Conservation (phyloP, 441 rosid genomes). For the Geranium incanum region DNA sequence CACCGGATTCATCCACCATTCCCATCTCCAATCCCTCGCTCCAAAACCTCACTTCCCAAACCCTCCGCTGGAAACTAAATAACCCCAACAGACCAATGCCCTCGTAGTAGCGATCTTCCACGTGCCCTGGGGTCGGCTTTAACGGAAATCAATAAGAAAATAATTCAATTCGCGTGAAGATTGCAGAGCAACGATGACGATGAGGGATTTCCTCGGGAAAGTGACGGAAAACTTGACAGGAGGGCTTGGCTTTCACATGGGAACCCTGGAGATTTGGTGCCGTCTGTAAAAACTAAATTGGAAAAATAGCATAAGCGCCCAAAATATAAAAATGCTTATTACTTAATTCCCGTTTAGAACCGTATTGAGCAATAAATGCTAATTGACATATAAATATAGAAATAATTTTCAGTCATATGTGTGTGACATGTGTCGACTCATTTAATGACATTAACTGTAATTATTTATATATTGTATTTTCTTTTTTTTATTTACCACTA, state of each 20-base stretch:
- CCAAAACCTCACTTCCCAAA: constrained; percentile 16
- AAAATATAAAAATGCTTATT: too few species aligned
- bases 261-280: constrained; percentile 6
- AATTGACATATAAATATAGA: too few species aligned
- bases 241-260: constrained; percentile 8
- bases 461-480: too few species aligned
- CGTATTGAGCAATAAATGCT: too few species aligned
- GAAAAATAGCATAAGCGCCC: too few species aligned
- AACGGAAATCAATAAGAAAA: too few species aligned
- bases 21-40: constrained; percentile 28
- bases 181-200: constrained; percentile 1
- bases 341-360: too few species aligned
- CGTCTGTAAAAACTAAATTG: neutral
- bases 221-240: neutral
- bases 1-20: constrained; percentile 54
- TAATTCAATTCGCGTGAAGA: neutral
- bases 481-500: too few species aligned
- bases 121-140: neutral
- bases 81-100: constrained; percentile 21
- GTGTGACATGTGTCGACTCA: too few species aligned
- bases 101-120: constrained; percentile 5
- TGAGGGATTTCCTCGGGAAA: constrained; percentile 1
- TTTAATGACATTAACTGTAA: too few species aligned
- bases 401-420: too few species aligned
- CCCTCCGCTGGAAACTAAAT: constrained; percentile 3